A percentile compares a stretch with the other conserved stretches of the same genome.
Conservation (phyloP, 1,284 basidiomycete species). For the Exsudoporus floridanus region DNA sequence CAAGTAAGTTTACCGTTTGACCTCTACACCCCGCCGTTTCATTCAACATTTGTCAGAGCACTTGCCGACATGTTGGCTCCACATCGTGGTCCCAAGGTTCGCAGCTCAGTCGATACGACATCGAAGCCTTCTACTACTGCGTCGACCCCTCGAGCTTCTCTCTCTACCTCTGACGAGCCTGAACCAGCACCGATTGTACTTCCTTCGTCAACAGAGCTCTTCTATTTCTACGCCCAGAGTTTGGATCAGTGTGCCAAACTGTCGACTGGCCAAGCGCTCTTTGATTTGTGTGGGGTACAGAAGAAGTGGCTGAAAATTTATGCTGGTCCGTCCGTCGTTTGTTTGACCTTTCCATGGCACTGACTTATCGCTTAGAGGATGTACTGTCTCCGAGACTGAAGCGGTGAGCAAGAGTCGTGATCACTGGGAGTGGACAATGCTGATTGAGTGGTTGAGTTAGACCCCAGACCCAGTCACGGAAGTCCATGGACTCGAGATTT, state of each 20-base stretch:
- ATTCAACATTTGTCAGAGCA: slow-evolving; percentile 45
- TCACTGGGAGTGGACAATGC: background rate
- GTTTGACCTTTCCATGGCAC: background rate
- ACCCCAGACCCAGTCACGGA: slow-evolving; percentile 48
- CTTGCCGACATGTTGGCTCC: slow-evolving; percentile 80
- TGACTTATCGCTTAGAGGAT: slow-evolving; percentile 58
- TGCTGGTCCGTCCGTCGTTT: slow-evolving; percentile 61
- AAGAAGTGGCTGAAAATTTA: slow-evolving; percentile 95
- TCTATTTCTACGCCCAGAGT: slow-evolving; percentile 96
- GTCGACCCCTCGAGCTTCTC: slow-evolving; percentile 41
- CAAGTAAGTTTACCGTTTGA: slow-evolving; percentile 50
- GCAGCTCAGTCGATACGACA: slow-evolving; percentile 64
- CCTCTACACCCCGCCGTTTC: background rate
- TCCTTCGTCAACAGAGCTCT: slow-evolving; percentile 93
- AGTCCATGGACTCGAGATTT: slow-evolving; percentile 74
- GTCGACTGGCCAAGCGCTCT: slow-evolving; percentile 78
- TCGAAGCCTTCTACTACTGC: slow-evolving; percentile 25
- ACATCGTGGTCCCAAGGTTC: slow-evolving; percentile 64
- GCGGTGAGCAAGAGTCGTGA: slow-evolving; percentile 42
- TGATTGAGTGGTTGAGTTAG: slow-evolving; percentile 26
- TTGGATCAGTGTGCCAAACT: slow-evolving; percentile 91
- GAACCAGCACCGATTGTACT: slow-evolving; percentile 69
- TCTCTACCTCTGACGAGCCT: slow-evolving; percentile 45
- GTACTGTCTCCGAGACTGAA: slow-evolving; percentile 75
- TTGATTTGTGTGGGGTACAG: slow-evolving; percentile 77